Base-by-base conservation (phyloP, 176 grass and related monocot genomes). In the Rhynchospora pubera region DNA sequence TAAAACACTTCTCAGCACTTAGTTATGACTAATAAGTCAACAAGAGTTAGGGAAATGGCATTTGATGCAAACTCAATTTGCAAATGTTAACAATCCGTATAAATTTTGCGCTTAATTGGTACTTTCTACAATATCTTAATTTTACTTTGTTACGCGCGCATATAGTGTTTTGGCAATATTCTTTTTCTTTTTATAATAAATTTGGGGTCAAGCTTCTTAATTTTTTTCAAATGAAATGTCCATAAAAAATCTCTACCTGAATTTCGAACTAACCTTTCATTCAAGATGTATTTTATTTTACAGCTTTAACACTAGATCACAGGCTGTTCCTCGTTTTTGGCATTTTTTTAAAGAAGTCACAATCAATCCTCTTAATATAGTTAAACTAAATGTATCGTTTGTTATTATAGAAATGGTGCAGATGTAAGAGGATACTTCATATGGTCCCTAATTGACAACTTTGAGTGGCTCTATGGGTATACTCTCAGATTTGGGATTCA, bases 371-470 rank as follows among this genome's bases (percentile, higher is more conserved):
- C 3, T 60, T 79, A 47, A 18, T 79, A 51, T 24, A 70, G 42
- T 70, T 2, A 73, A 73, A 50, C 69, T 73, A 50, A 15, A 14
- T 8, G 5, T 30, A 15, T 12, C 47, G 24, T 44, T 75, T 28
- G 23, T 75, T 53, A 43, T 74, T 52, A 9, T 56, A 94, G 92
- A 61, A 28, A 86, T n/a, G 92, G 92, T 47, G 89, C 89, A 18
- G 89, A 94, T 81, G 89, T 94, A 14, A 91, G 89, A 62, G 92
- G 89, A 46, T 91, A 94, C 77, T 94, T 94, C 69, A 21, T 79
- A 57, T 94, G 92, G 89, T 88, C 92, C 61, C 60, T 94, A 9
- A 9, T 94, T 0, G 92, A 94, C 50, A 94, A 91, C 26, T 94
- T 94, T 12, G 89, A 94, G 21, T 91, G 89, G 92, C 10, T 85